A percentile compares a stretch with the other conserved stretches of the same genome.
These are phyloP conservation scores for Neostapfia colusana DNA, from an alignment of 176 grass and related monocot species.

Conservation along the genomic window DNA sequence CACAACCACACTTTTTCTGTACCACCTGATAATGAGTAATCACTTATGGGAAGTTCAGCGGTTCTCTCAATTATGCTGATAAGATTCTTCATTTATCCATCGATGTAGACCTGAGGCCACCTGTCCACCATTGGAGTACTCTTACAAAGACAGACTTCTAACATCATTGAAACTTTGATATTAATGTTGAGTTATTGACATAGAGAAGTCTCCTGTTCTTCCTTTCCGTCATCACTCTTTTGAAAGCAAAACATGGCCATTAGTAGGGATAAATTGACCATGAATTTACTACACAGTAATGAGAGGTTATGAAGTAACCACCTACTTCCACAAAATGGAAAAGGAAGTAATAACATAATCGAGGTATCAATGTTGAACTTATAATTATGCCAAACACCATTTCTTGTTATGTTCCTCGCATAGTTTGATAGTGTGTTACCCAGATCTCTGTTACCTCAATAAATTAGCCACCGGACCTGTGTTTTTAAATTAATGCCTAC, in stretches of 20 bases:
- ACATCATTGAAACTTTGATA: slow-evolving; percentile 32
- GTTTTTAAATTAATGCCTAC: slow-evolving; percentile 13
- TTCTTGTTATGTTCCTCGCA: slow-evolving; percentile 15
- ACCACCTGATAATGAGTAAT: slow-evolving; percentile 10
- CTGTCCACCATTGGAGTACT: slow-evolving; percentile 17
- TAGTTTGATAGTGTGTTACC: slow-evolving; percentile 1
- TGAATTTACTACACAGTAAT: neutral
- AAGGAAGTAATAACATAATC: neutral
- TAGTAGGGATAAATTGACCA: slow-evolving; percentile 9
- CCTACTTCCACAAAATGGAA: neutral
- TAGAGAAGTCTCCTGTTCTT: neutral
- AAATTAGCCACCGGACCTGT: slow-evolving; percentile 2
- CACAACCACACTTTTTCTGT: neutral
- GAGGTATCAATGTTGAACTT: slow-evolving; percentile 18
- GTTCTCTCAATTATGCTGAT: slow-evolving; percentile 16
- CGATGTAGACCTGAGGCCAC: slow-evolving; percentile 29
- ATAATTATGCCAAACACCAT: slow-evolving; percentile 20
- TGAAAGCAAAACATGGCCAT: slow-evolving; percentile 17
- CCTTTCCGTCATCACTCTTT: slow-evolving; percentile 17
- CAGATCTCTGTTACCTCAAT: slow-evolving; percentile 7
- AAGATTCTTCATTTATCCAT: slow-evolving; percentile 28
- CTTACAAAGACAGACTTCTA: slow-evolving; percentile 30
- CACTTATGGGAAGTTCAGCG: slow-evolving; percentile 23
- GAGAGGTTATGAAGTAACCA: neutral
- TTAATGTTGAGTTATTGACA: slow-evolving; percentile 35